These are phyloP conservation scores for Vitis riparia DNA, from an alignment of 164 flowering plant species.

Conservation along the genomic window DNA sequence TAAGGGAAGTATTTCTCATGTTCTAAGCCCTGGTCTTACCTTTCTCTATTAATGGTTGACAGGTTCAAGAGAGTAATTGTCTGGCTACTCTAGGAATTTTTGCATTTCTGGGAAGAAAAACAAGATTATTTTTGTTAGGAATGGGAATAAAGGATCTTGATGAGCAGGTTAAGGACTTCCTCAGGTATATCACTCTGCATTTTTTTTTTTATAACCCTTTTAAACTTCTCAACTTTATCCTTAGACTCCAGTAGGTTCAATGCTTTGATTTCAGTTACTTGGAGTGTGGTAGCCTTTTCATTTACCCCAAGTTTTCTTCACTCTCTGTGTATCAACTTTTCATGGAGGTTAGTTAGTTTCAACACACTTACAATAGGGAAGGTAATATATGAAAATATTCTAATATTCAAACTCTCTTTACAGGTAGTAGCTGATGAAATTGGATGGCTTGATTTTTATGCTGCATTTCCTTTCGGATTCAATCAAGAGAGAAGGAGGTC, in stretches of 20 bases:
- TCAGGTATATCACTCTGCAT: constrained; percentile 34
- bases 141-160: constrained; percentile 59
- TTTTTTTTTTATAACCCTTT: neutral
- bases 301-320: constrained; percentile 51
- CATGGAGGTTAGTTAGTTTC: constrained; percentile 50
- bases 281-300: constrained; percentile 64
- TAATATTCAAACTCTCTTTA: constrained; percentile 4
- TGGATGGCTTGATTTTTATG: constrained; percentile 67
- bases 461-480: constrained; percentile 18
- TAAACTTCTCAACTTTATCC: neutral
- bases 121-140: constrained; percentile 50
- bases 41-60: neutral
- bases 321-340: constrained; percentile 52
- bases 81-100: constrained; percentile 66
- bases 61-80: constrained; percentile 36
- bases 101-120: constrained; percentile 61
- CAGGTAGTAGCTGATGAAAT: constrained; percentile 71
- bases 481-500: constrained; percentile 36
- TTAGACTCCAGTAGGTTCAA: constrained; percentile 1
- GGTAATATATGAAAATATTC: neutral
- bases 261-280: constrained; percentile 47
- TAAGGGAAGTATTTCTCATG: neutral
- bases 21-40: neutral
- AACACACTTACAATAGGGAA: constrained; percentile 1
- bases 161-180: constrained; percentile 55